Evolutionary conservation across 306 rosid species (phyloP).

Genomic region (peach (Prunus persica)): Prunus_persica_NCBIv2 NC_034011.1:27120001-27120500

Average conservation of each 20-base stretch:
- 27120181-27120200: constrained; percentile 14
- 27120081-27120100: constrained; percentile 68
- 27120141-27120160: constrained; percentile 62
- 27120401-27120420: constrained; percentile 43
- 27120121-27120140: constrained; percentile 84
- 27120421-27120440: not conserved
- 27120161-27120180: constrained; percentile 52
- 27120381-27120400: constrained; percentile 32
- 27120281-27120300: constrained; percentile 22
- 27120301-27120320: constrained; percentile 48
- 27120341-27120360: constrained; percentile 47
- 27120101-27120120: constrained; percentile 60
- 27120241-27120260: not conserved
- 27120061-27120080: constrained; percentile 39
- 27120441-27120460: not conserved
- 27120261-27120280: not conserved
- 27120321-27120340: constrained; percentile 43
- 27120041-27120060: constrained; percentile 1
- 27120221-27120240: not conserved
- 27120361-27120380: constrained; percentile 36
- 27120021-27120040: not conserved
- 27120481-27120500: not conserved
- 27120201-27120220: not conserved
- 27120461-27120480: not conserved
- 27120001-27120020: no score